Evolutionary conservation across 106 monocot species (phyloP), one percentile per base, ranked within the genome.

Genomic region (Acanthochlamys bracteata): DNA sequence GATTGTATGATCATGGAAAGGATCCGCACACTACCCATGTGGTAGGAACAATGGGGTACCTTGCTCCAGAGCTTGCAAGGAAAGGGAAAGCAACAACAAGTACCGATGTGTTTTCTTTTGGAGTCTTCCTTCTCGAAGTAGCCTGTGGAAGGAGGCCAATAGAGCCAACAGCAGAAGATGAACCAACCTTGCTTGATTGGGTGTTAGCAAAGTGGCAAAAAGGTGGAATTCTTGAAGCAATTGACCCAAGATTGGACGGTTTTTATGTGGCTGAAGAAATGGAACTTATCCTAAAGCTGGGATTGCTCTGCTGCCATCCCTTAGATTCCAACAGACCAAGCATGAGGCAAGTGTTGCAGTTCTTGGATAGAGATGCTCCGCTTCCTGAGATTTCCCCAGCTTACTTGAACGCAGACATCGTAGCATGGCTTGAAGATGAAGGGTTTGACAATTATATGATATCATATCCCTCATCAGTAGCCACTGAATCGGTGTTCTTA

Each of bases 121-220:
- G 71, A 12, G 20, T 24, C 13, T 71, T 71, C 22, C 63, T 71
- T 52, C 54, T 71, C 9, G 71, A 71, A 41, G 63, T 71, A 1
- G 63, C 71, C 11, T 71, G 71, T 22, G 71, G 71, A 13, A 33
- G 62, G 41, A 62, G 55, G 41, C 71, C 71, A 16, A 53, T 71
- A 10, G 55, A 55, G 8, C n/a, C 27, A 11, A 26, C 0, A 16
- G 33, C 27, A 53, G 20, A 17, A 10, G n/a, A 13, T 24, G 41
- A 21, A 24, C 42, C 17, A 41, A 14, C 12, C 25, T 25, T 71
- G 11, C 27, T 55, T 27, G 59, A 41, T 1, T 63, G 62, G 53
- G 62, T 71, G 27, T 9, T 53, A 53, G 53, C 53, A 11, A 14
- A 23, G 0, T 71, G 71, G 71, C 45, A 43, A n/a, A 63, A 25